Evolutionary conservation across 495 filamentous ascomycete species (phyloP).

Genomic region (Neurospora africana): DNA sequence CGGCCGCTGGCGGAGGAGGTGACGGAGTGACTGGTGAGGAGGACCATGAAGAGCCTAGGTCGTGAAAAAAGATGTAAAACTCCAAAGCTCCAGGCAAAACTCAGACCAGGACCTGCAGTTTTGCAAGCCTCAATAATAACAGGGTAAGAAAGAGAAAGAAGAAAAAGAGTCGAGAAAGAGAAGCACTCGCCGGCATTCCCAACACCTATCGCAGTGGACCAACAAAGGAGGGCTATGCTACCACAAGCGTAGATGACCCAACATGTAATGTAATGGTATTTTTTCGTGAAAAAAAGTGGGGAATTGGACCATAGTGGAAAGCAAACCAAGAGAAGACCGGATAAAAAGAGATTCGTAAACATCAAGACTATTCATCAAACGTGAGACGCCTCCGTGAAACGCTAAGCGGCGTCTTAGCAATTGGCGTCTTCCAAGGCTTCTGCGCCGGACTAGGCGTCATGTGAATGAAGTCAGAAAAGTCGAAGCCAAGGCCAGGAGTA

Average conservation of each 20-base stretch:
- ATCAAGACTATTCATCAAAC: constrained; percentile 31
- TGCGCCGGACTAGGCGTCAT: constrained; percentile 93
- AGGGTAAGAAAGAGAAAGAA: background rate
- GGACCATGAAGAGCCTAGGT: background rate
- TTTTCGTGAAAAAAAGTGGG: background rate
- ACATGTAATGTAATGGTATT: constrained; percentile 1
- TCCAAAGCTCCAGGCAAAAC: background rate
- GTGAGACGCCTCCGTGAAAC: constrained; percentile 31
- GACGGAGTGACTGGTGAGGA: background rate
- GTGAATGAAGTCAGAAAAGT: constrained; percentile 95
- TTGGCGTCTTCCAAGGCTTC: constrained; percentile 67
- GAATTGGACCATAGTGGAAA: background rate
- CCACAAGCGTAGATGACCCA: background rate
- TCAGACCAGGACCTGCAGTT: background rate
- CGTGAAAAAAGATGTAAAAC: background rate
- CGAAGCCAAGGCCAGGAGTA: constrained; percentile 62
- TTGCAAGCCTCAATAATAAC: background rate
- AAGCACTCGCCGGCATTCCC: background rate
- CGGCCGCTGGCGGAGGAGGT: background rate
- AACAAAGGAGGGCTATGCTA: background rate
- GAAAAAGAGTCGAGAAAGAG: background rate
- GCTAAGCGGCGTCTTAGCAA: constrained; percentile 32
- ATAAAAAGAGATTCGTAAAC: background rate
- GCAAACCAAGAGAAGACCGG: background rate
- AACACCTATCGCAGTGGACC: background rate